Evolutionary conservation across 108 stramenopile species (phyloP), one percentile per base, ranked within the genome.

Genomic region (Stephanodiscus minutulus): DNA sequence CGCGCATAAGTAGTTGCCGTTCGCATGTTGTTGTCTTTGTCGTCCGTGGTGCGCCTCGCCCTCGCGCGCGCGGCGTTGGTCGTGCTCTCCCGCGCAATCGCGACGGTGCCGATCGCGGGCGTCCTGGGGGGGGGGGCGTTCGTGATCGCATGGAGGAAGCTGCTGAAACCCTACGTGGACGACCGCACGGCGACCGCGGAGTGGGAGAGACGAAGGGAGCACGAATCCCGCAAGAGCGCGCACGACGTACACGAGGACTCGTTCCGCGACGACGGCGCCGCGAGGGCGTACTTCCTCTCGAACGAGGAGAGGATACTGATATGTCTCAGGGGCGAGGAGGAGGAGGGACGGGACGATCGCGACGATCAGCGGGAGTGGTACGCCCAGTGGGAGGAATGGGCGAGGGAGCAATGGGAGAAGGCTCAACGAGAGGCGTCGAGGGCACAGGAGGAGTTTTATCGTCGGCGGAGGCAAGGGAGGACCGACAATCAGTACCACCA

Each of bases 301-400:
- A 85, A 91, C 64, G 76, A 67, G 50, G 55, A 49, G 22, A 54
- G 62, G 35, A 93, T 93, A 60, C 64, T 91, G 46, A 70, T 70
- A 12, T 46, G 70, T 52, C 60, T 93, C 41, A 57, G 83, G 53
- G 90, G 88, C 13, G 66, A 68, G 37, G 82, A 85, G 28, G 66
- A 68, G 37, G 82, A 85, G 28, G 39, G 73, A 37, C 57, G 77
- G 39, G 35, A 35, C 35, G 35, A n/a, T n/a, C 31, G 8, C 0
- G 70, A 79, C 1, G 82, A 91, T 44, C 59, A 79, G 67, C 60
- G 74, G 50, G 87, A 88, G 70, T 93, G 89, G 89, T 93, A 90
- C 61, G 62, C 79, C 25, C 85, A 91, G 31, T 93, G 92, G 92
- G 83, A 91, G 74, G 79, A 69, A 28, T 93, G 92, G 92, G 89